Conservation (phyloP, 2,329 filamentous ascomycete species). For the Pseudonectria foliicola region DNA sequence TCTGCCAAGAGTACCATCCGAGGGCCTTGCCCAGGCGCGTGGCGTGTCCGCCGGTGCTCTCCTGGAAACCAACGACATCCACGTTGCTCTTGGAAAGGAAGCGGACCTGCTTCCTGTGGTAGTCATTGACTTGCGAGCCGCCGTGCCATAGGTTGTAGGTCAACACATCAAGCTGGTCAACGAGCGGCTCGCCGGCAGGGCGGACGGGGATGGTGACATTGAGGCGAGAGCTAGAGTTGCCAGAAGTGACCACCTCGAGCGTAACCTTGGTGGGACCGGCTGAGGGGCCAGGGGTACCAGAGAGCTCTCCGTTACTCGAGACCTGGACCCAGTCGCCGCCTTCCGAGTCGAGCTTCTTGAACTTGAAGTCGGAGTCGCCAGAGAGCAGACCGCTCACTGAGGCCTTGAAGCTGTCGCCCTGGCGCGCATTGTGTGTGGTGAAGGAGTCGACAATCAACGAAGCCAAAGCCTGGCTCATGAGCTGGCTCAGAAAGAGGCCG, state of each 20-base stretch:
- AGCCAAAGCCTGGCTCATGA: too few relatives aligned
- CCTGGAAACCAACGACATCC: conserved; percentile 33
- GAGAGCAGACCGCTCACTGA: conserved; percentile 27
- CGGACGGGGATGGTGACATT: conserved; percentile 28
- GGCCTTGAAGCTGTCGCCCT: conserved; percentile 26
- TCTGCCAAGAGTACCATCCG: conserved; percentile 32
- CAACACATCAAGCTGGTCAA: conserved; percentile 29
- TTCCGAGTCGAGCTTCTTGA: conserved; percentile 17
- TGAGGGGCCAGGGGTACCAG: conserved; percentile 25
- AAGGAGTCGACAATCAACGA: conserved; percentile 23
- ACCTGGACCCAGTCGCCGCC: conserved; percentile 28
- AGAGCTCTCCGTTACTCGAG: conserved; percentile 25
- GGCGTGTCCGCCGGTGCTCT: conserved; percentile 25
- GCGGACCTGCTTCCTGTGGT: conserved; percentile 32
- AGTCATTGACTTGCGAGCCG: conserved; percentile 28
- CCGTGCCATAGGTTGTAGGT: conserved; percentile 35
- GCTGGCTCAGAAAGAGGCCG: too few relatives aligned
- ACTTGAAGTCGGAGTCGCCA: conserved; percentile 20
- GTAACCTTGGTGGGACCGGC: conserved; percentile 15
- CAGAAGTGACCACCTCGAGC: conserved; percentile 24
- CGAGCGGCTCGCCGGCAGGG: conserved; percentile 17
- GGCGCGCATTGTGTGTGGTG: conserved; percentile 30
- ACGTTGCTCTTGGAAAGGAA: conserved; percentile 25
- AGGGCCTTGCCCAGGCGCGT: conserved; percentile 29
- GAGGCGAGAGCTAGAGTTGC: conserved; percentile 19